phyloP scores from a whole-genome alignment of 345 rosid genomes.

The Arabis alpina region DNA sequence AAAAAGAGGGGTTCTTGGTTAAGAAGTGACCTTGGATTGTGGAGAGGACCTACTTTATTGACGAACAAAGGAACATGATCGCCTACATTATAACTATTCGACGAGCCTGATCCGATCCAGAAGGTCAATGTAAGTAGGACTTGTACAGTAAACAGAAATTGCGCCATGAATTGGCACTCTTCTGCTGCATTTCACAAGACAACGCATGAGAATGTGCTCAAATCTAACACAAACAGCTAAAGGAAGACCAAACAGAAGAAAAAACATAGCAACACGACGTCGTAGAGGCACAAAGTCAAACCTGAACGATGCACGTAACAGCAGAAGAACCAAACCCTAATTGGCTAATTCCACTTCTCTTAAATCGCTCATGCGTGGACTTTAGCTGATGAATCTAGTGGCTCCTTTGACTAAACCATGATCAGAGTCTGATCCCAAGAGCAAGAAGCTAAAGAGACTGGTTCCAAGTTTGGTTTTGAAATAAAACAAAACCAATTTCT shows the following conservation, averaged over 20 bases:
- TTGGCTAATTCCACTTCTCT: not conserved
- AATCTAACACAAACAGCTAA: slow-evolving; percentile 22
- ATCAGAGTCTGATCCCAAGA: not conserved
- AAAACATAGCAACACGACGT: not conserved
- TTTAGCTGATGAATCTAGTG: not conserved
- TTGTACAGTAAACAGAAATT: slow-evolving; percentile 29
- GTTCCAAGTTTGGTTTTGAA: too few relatives aligned
- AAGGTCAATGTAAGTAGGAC: slow-evolving; percentile 39
- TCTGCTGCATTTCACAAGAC: slow-evolving; percentile 11
- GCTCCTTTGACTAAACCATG: slow-evolving; percentile 25
- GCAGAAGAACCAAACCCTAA: not conserved
- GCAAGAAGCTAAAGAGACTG: too few relatives aligned
- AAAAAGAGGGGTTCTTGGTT: not conserved
- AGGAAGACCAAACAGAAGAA: slow-evolving; percentile 3
- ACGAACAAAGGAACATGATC: slow-evolving; percentile 74
- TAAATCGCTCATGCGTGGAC: not conserved
- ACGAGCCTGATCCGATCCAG: slow-evolving; percentile 42
- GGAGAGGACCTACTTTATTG: slow-evolving; percentile 79
- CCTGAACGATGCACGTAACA: slow-evolving; percentile 28
- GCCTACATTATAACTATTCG: slow-evolving; percentile 60
- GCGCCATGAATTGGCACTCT: slow-evolving; percentile 40
- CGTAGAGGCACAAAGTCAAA: slow-evolving; percentile 25
- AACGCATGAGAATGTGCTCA: slow-evolving; percentile 7
- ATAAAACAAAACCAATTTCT: too few relatives aligned
- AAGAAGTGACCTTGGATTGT: slow-evolving; percentile 70